A percentile compares a stretch with the other conserved stretches of the same genome.
These are phyloP conservation scores for Alternaria dauci DNA, from an alignment of 2,329 filamentous ascomycete species.

Conservation along the genomic window DNA sequence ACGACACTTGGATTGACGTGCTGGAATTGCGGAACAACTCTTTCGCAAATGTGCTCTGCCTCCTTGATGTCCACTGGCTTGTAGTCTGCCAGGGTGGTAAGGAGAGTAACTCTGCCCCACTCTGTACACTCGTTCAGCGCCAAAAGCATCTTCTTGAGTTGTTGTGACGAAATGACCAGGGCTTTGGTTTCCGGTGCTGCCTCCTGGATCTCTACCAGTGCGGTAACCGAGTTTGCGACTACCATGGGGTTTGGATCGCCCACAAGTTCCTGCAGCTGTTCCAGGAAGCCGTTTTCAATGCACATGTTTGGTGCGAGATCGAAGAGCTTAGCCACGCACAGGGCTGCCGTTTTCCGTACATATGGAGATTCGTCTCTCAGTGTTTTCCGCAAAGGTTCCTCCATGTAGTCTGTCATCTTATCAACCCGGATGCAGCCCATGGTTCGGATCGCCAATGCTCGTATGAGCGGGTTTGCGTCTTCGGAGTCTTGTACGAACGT, in stretches of 20 bases:
- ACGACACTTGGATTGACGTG: conserved; percentile 98
- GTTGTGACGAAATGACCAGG: conserved; percentile 80
- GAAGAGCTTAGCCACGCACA: conserved; percentile 97
- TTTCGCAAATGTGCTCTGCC: conserved; percentile 96
- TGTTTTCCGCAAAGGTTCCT: conserved; percentile 95
- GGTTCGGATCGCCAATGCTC: conserved; percentile 93
- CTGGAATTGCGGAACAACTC: conserved; percentile 95
- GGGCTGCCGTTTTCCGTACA: conserved; percentile 96
- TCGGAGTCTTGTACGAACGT: conserved; percentile 99
- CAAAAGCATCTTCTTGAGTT: conserved; percentile 94
- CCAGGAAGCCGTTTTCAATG: conserved; percentile 94
- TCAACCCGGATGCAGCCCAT: conserved; percentile 99
- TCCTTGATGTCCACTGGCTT: conserved; percentile 88
- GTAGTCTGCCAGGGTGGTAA: conserved; percentile 90
- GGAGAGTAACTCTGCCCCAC: conserved; percentile 94
- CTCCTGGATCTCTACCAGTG: conserved; percentile 89
- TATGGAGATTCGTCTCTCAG: conserved; percentile 97
- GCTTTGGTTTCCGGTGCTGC: conserved; percentile 90
- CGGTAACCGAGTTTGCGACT: conserved; percentile 95
- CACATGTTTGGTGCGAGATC: conserved; percentile 93
- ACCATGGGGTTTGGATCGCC: conserved; percentile 99
- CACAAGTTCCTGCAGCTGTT: conserved; percentile 92
- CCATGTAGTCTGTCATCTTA: conserved; percentile 99
- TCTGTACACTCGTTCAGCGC: conserved; percentile 98
- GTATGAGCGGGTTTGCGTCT: conserved; percentile 94